A percentile compares a stretch with the other conserved stretches of the same genome.
Conservation (phyloP, 495 filamentous ascomycete species). For the Aspergillus egyptiacus region DNA sequence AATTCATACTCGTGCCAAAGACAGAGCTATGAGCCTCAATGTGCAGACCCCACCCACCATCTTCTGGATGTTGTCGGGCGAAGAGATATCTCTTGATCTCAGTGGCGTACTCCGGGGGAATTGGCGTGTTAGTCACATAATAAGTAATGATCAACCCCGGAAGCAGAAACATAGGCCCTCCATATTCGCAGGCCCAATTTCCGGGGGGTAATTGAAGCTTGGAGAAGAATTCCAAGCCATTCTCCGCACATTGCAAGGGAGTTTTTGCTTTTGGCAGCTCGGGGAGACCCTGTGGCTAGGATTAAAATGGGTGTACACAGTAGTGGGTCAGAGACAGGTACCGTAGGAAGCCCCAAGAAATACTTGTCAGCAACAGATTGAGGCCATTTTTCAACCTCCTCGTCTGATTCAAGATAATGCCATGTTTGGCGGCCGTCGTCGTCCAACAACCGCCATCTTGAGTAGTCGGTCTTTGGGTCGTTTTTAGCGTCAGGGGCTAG, state of each 20-base stretch:
- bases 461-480: constrained; percentile 60
- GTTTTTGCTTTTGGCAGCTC: constrained; percentile 62
- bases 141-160: constrained; percentile 81
- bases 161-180: constrained; percentile 81
- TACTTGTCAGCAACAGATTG: constrained; percentile 81
- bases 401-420: constrained; percentile 81
- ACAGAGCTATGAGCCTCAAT: constrained; percentile 92
- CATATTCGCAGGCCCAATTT: constrained; percentile 97
- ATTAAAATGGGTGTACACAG: constrained; percentile 10
- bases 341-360: constrained; percentile 66
- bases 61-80: constrained; percentile 74
- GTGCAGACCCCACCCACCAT: constrained; percentile 96
- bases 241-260: constrained; percentile 69
- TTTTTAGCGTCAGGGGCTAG: constrained; percentile 35
- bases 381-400: constrained; percentile 71
- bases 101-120: constrained; percentile 71
- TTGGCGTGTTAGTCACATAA: constrained; percentile 84
- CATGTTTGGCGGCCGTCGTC: constrained; percentile 84
- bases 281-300: constrained; percentile 59
- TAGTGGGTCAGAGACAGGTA: constrained; percentile 20
- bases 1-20: constrained; percentile 87
- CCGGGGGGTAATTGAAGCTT: constrained; percentile 81
- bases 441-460: constrained; percentile 78
- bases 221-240: constrained; percentile 85
- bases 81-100: constrained; percentile 95